Evolutionary conservation across 2,329 filamentous ascomycete species (phyloP).

Genomic region (Trichoderma polysporum): DNA sequence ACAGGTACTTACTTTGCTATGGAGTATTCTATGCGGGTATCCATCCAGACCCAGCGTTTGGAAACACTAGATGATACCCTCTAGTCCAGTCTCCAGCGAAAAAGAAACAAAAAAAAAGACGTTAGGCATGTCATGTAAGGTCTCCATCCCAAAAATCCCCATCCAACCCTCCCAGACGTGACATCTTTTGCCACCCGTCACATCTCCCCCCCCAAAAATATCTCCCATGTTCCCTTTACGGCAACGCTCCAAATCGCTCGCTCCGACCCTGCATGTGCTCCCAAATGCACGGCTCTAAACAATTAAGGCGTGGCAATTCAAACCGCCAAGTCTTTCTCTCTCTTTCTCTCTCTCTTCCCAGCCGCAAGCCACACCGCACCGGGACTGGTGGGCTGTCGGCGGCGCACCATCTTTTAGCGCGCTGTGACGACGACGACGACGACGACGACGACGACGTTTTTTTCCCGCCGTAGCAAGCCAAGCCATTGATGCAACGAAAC

Average conservation of each 20-base stretch:
- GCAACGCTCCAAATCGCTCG: not conserved
- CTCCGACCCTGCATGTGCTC: slow-evolving; percentile 8
- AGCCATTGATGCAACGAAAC: not conserved
- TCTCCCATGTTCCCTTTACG: not conserved
- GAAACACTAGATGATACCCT: not conserved
- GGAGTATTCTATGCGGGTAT: not conserved
- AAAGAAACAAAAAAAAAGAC: not conserved
- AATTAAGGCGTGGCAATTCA: too few species aligned
- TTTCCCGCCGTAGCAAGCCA: too few species aligned
- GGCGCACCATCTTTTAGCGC: too few species aligned
- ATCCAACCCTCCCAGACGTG: not conserved
- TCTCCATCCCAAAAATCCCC: not conserved
- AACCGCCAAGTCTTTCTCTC: not conserved
- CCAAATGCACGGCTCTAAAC: too few species aligned
- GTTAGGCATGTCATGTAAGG: not conserved
- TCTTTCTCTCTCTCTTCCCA: too few species aligned
- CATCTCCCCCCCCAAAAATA: not conserved
- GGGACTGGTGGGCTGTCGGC: too few species aligned
- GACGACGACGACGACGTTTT: too few species aligned
- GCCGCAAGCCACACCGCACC: too few species aligned
- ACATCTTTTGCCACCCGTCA: not conserved
- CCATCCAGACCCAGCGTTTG: not conserved
- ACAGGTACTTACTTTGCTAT: too few species aligned
- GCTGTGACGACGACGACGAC: too few species aligned
- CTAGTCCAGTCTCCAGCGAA: not conserved